These are phyloP conservation scores for Immersiella caudata DNA, from an alignment of 495 filamentous ascomycete genomes.

Conservation along the genomic window DNA sequence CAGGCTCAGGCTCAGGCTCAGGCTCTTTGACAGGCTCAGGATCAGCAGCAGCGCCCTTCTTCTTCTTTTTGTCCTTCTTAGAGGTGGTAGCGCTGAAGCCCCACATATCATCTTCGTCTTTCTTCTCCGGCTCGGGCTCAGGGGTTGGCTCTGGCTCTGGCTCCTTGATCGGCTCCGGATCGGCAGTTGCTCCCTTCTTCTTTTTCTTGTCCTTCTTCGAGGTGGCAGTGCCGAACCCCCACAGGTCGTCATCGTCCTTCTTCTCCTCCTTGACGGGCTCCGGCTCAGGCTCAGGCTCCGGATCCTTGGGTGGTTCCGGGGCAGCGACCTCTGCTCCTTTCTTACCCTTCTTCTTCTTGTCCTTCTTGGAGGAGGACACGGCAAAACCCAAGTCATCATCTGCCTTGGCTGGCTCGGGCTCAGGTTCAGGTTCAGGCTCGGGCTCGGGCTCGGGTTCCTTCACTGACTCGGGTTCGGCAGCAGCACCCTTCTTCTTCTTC, in stretches of 20 bases:
- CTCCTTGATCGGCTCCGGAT: slow-evolving; percentile 27
- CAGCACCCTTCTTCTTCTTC: slow-evolving; percentile 29
- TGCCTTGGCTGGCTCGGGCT: slow-evolving; percentile 23
- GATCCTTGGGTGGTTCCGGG: slow-evolving; percentile 23
- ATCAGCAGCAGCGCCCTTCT: slow-evolving; percentile 18
- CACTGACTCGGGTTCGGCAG: slow-evolving; percentile 17
- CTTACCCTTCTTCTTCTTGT: slow-evolving; percentile 34
- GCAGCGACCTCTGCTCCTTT: slow-evolving; percentile 24
- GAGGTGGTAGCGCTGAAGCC: background rate
- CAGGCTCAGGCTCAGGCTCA: slow-evolving; percentile 15
- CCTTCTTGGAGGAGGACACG: slow-evolving; percentile 18
- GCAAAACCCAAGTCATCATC: slow-evolving; percentile 23
- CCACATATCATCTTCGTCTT: slow-evolving; percentile 28
- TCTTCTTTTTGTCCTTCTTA: slow-evolving; percentile 37
- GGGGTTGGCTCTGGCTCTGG: slow-evolving; percentile 18
- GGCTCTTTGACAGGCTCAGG: slow-evolving; percentile 20
- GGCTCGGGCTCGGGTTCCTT: slow-evolving; percentile 17
- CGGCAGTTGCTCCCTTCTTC: slow-evolving; percentile 22
- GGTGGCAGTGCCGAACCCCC: slow-evolving; percentile 16
- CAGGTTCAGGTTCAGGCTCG: slow-evolving; percentile 32
- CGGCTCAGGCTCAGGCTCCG: slow-evolving; percentile 23
- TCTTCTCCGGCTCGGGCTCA: slow-evolving; percentile 24
- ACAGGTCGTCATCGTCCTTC: slow-evolving; percentile 28
- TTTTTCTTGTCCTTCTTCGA: slow-evolving; percentile 32
- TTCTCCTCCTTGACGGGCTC: slow-evolving; percentile 16